Evolutionary conservation across 164 flowering plant species (phyloP), one percentile per base, ranked within the genome.

Genomic region (Kingdonia uniflora): DNA sequence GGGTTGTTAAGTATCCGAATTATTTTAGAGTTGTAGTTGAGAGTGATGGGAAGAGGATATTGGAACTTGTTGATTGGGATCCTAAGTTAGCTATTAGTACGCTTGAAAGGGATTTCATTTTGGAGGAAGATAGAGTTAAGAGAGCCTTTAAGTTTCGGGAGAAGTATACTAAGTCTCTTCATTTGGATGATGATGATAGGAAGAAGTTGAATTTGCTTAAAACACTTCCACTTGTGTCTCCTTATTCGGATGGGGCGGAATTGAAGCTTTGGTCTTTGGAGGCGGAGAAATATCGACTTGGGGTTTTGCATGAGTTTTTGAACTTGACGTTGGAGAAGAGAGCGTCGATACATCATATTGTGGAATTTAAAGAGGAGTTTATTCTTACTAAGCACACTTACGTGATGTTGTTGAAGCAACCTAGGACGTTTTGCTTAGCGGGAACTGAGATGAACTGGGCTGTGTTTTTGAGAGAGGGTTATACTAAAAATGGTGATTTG

Each of bases 401-500:
- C 43, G 77, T 85, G 67, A 81, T 88, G 91, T 80, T 88, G 40
- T 35, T 60, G 61, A 85, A 75, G 69, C 95, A 85, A 69, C 83
- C 91, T 0, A 56, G 74, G 49, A 68, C 85, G 3, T 85, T 85
- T 70, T 85, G 82, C 55, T 57, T 85, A 73, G 96, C 88, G 0
- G 96, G 96, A 5, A 85, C 91, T 0, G 84, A 85, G 77, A 85
- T 82, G 95, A 94, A 94, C 58, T 94, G 96, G 99, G 80, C 64
- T 42, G 95, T 94, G 17, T 89, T 94, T 62, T 65, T 85, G 72
- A 83, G 64, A 55, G 88, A 80, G 68, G 92, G 69, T 14, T 94
- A 87, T 63, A 77, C 67, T 51, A 78, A 76, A 45, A 72, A 74
- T 64, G 95, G 88, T 20, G 64, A 45, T 62, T 73, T 88, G 74